A percentile compares a stretch with the other conserved stretches of the same genome.
phyloP scores from a whole-genome alignment of 176 grass and related monocot genomes.

The Oryza rufipogon region DNA sequence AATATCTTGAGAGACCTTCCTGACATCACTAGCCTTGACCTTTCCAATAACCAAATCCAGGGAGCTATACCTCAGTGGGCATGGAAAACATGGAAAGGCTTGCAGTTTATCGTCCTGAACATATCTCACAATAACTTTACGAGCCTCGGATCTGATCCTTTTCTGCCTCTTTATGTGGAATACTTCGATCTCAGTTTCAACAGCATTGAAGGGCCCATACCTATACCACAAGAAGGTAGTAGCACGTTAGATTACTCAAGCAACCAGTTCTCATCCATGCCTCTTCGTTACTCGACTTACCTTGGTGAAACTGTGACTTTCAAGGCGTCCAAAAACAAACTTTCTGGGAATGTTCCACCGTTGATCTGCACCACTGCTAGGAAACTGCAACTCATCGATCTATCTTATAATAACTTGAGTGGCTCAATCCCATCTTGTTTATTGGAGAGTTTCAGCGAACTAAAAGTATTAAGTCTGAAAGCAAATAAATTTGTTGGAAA shows the following conservation, averaged over 20 bases:
- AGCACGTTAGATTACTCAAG: constrained; percentile 32
- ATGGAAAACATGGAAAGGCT: constrained; percentile 34
- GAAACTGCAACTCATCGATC: constrained; percentile 8
- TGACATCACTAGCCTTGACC: constrained; percentile 34
- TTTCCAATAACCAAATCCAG: constrained; percentile 63
- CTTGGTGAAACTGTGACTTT: neutral
- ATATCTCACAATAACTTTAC: constrained; percentile 64
- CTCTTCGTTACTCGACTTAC: constrained; percentile 28
- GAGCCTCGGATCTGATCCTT: constrained; percentile 8
- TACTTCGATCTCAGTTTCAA: constrained; percentile 28
- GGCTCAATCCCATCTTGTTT: constrained; percentile 37
- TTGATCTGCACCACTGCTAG: constrained; percentile 28
- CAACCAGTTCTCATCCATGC: constrained; percentile 40
- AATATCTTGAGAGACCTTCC: constrained; percentile 31
- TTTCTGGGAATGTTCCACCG: constrained; percentile 34
- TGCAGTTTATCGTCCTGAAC: neutral
- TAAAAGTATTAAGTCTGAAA: constrained; percentile 34
- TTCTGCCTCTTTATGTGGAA: neutral
- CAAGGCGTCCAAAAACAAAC: constrained; percentile 14
- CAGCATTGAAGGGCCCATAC: constrained; percentile 32
- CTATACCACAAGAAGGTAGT: neutral
- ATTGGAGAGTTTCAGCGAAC: neutral
- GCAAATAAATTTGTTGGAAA: constrained; percentile 24
- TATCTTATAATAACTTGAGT: constrained; percentile 8
- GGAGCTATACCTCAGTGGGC: constrained; percentile 57